Conservation (phyloP, 2,329 filamentous ascomycete genomes). For the Aspergillus pseudotamarii region DNA sequence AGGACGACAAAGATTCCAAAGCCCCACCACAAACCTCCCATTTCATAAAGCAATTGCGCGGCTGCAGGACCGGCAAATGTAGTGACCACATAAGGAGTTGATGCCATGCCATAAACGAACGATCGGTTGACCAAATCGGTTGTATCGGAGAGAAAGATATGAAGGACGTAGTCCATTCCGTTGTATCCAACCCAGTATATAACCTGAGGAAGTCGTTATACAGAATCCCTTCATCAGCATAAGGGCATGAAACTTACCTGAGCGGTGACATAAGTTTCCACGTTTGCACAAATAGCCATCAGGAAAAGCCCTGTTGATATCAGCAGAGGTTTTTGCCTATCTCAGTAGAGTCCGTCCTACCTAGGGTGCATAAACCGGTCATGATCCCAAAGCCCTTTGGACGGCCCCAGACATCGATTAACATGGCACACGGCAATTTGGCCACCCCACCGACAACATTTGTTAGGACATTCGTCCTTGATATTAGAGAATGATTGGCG, state of each 20-base stretch:
- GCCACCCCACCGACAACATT: constrained; percentile 59
- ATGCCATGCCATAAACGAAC: constrained; percentile 60
- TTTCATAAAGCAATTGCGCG: constrained; percentile 53
- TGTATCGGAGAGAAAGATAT: constrained; percentile 65
- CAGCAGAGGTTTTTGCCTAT: background rate
- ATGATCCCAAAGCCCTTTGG: constrained; percentile 53
- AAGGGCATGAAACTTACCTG: constrained; percentile 45
- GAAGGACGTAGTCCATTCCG: constrained; percentile 58
- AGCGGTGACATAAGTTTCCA: constrained; percentile 64
- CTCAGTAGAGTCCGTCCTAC: background rate
- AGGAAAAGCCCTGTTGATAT: constrained; percentile 54
- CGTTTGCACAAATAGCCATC: constrained; percentile 63
- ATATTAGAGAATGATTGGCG: constrained; percentile 11
- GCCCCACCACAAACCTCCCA: constrained; percentile 63
- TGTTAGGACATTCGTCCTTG: constrained; percentile 52
- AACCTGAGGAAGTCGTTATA: background rate
- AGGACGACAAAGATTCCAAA: constrained; percentile 66
- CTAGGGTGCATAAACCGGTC: constrained; percentile 8
- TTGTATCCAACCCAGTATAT: constrained; percentile 58
- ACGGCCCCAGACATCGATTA: constrained; percentile 65
- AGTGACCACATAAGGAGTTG: constrained; percentile 64
- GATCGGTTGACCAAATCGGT: constrained; percentile 62
- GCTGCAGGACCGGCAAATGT: constrained; percentile 52
- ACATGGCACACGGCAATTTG: constrained; percentile 63
- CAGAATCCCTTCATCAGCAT: too few relatives aligned